Conservation (phyloP, 2,329 filamentous ascomycete species). For the Furcasterigmium sp. region DNA sequence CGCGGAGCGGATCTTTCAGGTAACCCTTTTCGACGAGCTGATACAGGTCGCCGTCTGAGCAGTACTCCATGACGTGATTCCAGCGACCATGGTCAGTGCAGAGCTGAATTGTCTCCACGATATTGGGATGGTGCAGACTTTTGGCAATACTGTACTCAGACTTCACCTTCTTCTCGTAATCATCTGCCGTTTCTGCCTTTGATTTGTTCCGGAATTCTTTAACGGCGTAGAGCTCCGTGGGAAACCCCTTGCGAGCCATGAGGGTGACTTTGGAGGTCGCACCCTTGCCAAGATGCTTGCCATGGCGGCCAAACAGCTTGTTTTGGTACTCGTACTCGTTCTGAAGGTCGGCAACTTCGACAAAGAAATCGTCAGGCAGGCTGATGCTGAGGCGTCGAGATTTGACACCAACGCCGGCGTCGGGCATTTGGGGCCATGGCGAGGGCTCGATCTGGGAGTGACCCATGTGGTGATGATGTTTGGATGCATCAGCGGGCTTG, state of each 20-base stretch:
- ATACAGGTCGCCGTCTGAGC: conserved; percentile 75
- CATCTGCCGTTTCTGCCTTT: conserved; percentile 60
- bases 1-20: conserved; percentile 58
- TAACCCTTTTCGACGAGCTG: conserved; percentile 67
- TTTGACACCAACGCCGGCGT: conserved; percentile 69
- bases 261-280: conserved; percentile 77
- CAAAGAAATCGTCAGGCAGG: conserved; percentile 67
- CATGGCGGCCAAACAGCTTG: conserved; percentile 65
- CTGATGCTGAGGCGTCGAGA: conserved; percentile 71
- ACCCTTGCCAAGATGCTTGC: conserved; percentile 74
- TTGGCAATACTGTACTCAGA: conserved; percentile 86
- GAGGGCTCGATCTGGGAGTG: conserved; percentile 35
- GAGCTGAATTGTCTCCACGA: conserved; percentile 73
- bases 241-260: conserved; percentile 66
- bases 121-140: conserved; percentile 79
- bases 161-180: conserved; percentile 86
- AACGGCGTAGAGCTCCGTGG: conserved; percentile 69
- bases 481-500: conserved; percentile 18
- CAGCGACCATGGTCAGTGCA: conserved; percentile 71
- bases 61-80: conserved; percentile 95
- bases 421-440: conserved; percentile 58
- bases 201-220: conserved; percentile 81
- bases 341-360: conserved; percentile 64
- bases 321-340: conserved; percentile 66
- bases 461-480: conserved; percentile 17